A percentile compares a stretch with the other conserved stretches of the same genome.
These are phyloP conservation scores for Apiospora aurea DNA, from an alignment of 2,329 filamentous ascomycete genomes.

Conservation along the genomic window DNA sequence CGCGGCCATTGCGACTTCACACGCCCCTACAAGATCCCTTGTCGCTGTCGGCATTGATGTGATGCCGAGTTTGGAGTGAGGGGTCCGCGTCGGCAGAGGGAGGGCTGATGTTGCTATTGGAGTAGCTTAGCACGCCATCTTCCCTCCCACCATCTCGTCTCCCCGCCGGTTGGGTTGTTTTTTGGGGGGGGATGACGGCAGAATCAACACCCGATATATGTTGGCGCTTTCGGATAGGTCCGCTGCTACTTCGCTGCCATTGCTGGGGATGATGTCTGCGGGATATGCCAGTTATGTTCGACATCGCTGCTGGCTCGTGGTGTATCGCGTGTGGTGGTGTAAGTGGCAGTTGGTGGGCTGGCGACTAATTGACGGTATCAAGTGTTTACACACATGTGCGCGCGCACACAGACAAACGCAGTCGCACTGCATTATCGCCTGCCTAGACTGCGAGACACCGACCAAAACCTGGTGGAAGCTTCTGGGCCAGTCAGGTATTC, in stretches of 20 bases:
- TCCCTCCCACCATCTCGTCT: background rate
- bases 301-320: too few species aligned
- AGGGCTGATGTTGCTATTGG: constrained; percentile 24
- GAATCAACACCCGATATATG: background rate
- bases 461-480: too few species aligned
- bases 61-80: background rate
- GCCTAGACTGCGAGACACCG: too few species aligned
- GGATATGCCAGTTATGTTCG: too few species aligned
- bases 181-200: background rate
- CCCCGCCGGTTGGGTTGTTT: background rate
- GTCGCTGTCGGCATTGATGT: background rate
- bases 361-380: too few species aligned
- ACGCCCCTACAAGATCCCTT: background rate
- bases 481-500: too few species aligned
- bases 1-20: background rate
- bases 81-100: background rate
- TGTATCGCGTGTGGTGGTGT: too few species aligned
- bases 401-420: too few species aligned
- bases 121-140: constrained; percentile 24
- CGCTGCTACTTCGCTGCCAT: background rate
- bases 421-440: too few species aligned
- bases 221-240: background rate
- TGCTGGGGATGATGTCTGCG: too few species aligned
- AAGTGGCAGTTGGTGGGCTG: too few species aligned
- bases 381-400: too few species aligned